phyloP scores from a whole-genome alignment of 306 rosid genomes.

The Castanopsis chinensis region DNA sequence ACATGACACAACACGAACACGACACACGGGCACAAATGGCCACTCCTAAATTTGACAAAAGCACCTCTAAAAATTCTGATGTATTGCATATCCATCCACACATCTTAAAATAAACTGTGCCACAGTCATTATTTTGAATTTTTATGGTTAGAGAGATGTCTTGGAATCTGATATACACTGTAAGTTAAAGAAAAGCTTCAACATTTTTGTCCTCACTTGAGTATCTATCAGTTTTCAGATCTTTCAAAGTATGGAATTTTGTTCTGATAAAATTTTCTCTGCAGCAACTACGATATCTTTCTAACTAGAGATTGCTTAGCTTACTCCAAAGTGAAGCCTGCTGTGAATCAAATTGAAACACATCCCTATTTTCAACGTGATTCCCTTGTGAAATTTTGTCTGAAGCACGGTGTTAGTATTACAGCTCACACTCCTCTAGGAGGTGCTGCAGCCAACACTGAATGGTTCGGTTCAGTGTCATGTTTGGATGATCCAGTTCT shows the following conservation, averaged over 20 bases:
- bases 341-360: conserved; percentile 91
- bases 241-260: conserved; percentile 13
- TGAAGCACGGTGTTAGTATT: conserved; percentile 75
- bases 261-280: conserved; percentile 41
- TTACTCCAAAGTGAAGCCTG: conserved; percentile 90
- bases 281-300: conserved; percentile 92
- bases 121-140: neutral
- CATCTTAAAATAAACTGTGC: neutral
- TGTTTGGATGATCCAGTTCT: conserved; percentile 75
- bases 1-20: fast-evolving
- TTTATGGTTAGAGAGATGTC: neutral
- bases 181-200: neutral
- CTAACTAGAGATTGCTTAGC: conserved; percentile 89
- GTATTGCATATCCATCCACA: neutral
- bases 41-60: neutral
- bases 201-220: neutral
- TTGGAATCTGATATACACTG: neutral
- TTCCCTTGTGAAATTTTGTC: conserved; percentile 79
- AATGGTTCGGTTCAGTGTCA: conserved; percentile 80
- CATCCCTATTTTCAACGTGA: conserved; percentile 97
- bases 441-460: conserved; percentile 78
- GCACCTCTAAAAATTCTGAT: neutral
- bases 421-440: conserved; percentile 96
- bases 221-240: neutral
- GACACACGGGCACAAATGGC: no score